Base-by-base conservation (phyloP, 2,329 filamentous ascomycete genomes). In the Teratosphaeria destructans region DNA sequence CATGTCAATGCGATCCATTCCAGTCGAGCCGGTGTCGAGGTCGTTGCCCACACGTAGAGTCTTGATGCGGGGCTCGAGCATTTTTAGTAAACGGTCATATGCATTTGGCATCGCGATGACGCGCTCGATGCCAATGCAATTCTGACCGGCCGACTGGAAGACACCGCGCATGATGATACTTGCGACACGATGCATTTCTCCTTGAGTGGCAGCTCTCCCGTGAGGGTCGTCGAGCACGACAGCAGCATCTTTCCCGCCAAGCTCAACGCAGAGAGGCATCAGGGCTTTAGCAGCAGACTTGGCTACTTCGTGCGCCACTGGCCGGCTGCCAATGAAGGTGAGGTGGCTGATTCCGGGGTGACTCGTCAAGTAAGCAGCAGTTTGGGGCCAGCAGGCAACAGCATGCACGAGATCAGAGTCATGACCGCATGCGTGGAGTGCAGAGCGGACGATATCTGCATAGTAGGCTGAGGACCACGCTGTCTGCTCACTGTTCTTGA, bases 71-170 rank as follows among this genome's bases (percentile, higher is more conserved):
- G 88, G 86, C 57, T 85, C 82, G 23, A 99, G 82, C 62, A 85
- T 79, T 5, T 79, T 74, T 57, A 96, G 77, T 26, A 99, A 82
- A 59, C 79, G 79, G 63, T 88, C 80, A 77, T 97, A 95, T 57
- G 89, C 81, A n/a, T 77, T 78, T 1, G 90, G 86, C 16, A 89
- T 82, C 27, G 88, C 90, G 66, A 97, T 86, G 70, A 97, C 86
- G 59, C 94, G 88, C 77, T 99, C 94, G 66, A 96, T 93, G 59
- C 94, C 94, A 70, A 99, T 93, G 75, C 94, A 99, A 77, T 99
- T 99, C 74, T 99, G 94, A 1, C 94, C 94, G 16, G 91, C 87
- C 57, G 91, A 91, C 75, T 99, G 94, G 76, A 97, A 99, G 10
- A 90, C 90, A 57, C 93, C 94, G 57, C 94, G 85, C 77, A 99